Percentiles rank a stretch among this genome's conserved stretches.
These are phyloP conservation scores for Mucor piriformis DNA, from an alignment of 371 early-diverging fungal species.

Conservation along the genomic window DNA sequence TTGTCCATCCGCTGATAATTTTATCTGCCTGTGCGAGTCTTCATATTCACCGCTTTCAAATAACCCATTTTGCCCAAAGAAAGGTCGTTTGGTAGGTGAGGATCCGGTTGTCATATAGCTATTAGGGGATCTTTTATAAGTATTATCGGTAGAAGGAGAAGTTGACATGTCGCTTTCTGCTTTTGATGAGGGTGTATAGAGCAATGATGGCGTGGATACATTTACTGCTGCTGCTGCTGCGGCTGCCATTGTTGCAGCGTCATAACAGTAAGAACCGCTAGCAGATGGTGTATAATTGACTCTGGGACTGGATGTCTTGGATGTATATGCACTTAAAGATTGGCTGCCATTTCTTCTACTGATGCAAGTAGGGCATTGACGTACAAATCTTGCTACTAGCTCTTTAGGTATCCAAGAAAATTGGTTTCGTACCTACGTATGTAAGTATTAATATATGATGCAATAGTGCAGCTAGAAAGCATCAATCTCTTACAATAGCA, in stretches of 20 bases:
- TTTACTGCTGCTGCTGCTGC: constrained; percentile 9
- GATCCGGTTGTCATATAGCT: background rate
- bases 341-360: constrained; percentile 41
- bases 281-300: constrained; percentile 1
- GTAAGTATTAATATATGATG: background rate
- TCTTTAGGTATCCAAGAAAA: constrained; percentile 68
- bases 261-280: background rate
- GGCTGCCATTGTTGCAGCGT: constrained; percentile 4
- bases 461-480: too few species aligned
- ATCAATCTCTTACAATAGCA: constrained; percentile 31
- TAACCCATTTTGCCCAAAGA: constrained; percentile 14
- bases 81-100: constrained; percentile 12
- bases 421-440: constrained; percentile 50
- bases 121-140: constrained; percentile 7
- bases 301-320: constrained; percentile 14
- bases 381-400: constrained; percentile 61
- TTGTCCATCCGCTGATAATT: background rate
- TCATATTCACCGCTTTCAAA: constrained; percentile 7
- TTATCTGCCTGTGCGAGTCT: background rate
- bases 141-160: constrained; percentile 14
- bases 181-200: constrained; percentile 11
- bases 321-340: constrained; percentile 12
- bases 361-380: constrained; percentile 57
- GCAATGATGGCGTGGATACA: constrained; percentile 5
- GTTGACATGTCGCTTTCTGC: constrained; percentile 13